Percentiles rank a stretch among this genome's conserved stretches.
These are phyloP conservation scores for Xylariomycetidae sp. DNA, from an alignment of 2,329 filamentous ascomycete species.

Conservation along the genomic window DNA sequence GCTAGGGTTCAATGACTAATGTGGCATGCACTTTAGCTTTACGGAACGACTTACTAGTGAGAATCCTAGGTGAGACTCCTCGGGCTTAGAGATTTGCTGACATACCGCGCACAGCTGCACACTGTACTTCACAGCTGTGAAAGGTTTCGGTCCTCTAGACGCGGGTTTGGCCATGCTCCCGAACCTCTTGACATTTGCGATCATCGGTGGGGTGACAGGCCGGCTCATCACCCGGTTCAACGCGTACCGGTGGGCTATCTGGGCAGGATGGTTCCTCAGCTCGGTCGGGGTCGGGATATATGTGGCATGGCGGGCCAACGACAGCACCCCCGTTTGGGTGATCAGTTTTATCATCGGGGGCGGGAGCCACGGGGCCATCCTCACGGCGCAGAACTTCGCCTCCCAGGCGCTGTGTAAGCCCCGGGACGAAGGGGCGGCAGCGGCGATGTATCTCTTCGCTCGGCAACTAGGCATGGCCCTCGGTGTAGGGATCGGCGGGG, in stretches of 20 bases:
- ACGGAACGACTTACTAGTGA: constrained; percentile 20
- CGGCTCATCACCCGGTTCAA: constrained; percentile 17
- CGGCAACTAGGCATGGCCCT: constrained; percentile 13
- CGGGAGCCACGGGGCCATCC: too few relatives aligned
- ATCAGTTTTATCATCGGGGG: constrained; percentile 25
- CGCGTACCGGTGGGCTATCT: constrained; percentile 30
- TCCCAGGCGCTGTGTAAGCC: background rate
- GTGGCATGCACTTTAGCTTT: constrained; percentile 12
- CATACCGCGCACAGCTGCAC: constrained; percentile 15
- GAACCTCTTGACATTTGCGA: constrained; percentile 24
- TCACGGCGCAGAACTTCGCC: background rate
- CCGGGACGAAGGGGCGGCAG: background rate
- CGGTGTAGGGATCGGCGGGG: constrained; percentile 12
- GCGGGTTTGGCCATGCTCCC: constrained; percentile 29
- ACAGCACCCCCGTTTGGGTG: constrained; percentile 27
- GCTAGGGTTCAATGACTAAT: background rate
- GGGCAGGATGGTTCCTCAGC: constrained; percentile 27
- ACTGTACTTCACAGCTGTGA: constrained; percentile 32
- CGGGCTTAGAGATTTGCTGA: constrained; percentile 1
- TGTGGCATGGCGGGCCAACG: constrained; percentile 13
- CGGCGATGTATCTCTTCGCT: constrained; percentile 5
- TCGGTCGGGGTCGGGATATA: constrained; percentile 10
- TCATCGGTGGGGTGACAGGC: constrained; percentile 26
- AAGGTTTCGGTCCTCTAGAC: constrained; percentile 24
- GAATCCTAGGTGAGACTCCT: background rate